Conservation (phyloP, 1,284 basidiomycete genomes). For the Ustilago bromivora region DNA sequence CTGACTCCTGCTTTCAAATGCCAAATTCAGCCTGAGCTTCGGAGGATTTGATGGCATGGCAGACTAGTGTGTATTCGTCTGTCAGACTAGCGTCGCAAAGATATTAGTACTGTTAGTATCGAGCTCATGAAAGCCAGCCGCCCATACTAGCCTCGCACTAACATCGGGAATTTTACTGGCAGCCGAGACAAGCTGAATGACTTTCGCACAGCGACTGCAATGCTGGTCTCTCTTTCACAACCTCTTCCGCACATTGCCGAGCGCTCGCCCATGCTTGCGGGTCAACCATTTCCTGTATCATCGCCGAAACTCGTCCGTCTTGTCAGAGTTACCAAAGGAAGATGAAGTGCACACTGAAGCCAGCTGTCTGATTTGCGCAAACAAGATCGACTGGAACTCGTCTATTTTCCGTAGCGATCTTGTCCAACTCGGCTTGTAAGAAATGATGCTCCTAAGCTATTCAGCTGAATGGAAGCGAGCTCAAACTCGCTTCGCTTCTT, state of each 20-base stretch:
- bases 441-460: background rate
- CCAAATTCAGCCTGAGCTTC: background rate
- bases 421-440: background rate
- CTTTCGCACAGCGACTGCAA: background rate
- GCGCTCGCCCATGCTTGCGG: background rate
- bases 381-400: background rate
- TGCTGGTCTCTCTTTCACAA: background rate
- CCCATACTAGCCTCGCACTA: background rate
- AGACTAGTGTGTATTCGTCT: background rate
- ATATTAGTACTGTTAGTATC: background rate
- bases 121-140: background rate
- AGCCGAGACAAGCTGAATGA: background rate
- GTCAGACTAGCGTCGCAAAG: background rate
- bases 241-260: background rate
- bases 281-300: background rate
- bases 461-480: background rate
- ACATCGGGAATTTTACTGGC: background rate
- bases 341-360: no score
- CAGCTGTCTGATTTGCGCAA: background rate
- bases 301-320: no score
- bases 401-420: slow-evolving; percentile 1
- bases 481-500: background rate
- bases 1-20: background rate
- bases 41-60: background rate
- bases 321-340: no score